phyloP scores from a whole-genome alignment of 176 grass and related monocot genomes.

The Phyllostachys edulis region DNA sequence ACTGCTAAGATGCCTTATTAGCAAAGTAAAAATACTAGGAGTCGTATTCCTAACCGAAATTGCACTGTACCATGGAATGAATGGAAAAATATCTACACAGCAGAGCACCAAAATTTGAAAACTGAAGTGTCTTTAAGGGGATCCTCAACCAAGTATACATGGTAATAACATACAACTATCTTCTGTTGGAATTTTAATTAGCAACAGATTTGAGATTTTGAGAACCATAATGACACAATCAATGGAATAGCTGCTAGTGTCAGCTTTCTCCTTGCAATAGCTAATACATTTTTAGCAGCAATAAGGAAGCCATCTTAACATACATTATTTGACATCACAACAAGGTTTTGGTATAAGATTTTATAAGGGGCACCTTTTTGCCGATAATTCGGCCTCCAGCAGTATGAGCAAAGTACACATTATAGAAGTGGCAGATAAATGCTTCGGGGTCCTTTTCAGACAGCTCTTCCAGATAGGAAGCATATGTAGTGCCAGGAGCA shows the following conservation, averaged over 20 bases:
- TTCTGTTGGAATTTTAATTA: not conserved
- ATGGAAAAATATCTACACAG: not conserved
- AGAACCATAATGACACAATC: not conserved
- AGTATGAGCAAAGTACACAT: constrained; percentile 89
- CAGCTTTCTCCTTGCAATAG: not conserved
- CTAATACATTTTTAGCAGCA: not conserved
- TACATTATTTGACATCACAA: not conserved
- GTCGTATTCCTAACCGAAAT: not conserved
- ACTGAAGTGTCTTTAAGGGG: not conserved
- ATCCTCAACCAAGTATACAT: not conserved
- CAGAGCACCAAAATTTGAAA: not conserved
- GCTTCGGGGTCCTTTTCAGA: constrained; percentile 82
- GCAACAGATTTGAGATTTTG: not conserved
- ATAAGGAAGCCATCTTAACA: not conserved
- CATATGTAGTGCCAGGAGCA: constrained; percentile 61
- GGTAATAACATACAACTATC: not conserved
- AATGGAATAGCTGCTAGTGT: not conserved
- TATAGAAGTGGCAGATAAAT: constrained; percentile 98
- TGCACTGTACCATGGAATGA: not conserved
- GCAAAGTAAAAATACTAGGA: not conserved
- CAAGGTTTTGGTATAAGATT: not conserved
- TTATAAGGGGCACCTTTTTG: constrained; percentile 58
- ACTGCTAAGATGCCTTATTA: not conserved
- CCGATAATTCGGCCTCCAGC: constrained; percentile 97
- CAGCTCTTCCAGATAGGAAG: constrained; percentile 70